phyloP scores from a whole-genome alignment of 768 basidiomycete genomes.

The Pulveroboletus sp. region DNA sequence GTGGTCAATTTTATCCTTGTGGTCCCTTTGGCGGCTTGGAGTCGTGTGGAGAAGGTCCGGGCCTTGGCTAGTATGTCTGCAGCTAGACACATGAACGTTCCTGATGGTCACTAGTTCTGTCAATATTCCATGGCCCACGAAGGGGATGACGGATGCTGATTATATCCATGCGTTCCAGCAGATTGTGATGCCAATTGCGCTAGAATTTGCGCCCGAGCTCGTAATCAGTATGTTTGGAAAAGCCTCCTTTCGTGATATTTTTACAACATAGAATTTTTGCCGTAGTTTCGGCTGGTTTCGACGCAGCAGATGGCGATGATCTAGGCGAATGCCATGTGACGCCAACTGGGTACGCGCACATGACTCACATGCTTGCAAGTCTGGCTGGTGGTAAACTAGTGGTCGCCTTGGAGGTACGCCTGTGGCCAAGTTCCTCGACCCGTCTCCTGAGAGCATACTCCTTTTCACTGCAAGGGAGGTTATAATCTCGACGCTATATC shows the following conservation, averaged over 20 bases:
- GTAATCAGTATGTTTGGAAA: slow-evolving; percentile 73
- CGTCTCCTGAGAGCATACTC: background rate
- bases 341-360: slow-evolving; percentile 92
- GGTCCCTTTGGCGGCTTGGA: slow-evolving; percentile 85
- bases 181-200: slow-evolving; percentile 93
- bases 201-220: slow-evolving; percentile 93
- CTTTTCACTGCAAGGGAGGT: slow-evolving; percentile 61
- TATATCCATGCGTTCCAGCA: slow-evolving; percentile 96
- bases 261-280: background rate
- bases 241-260: background rate
- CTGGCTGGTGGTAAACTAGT: slow-evolving; percentile 86
- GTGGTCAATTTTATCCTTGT: slow-evolving; percentile 88
- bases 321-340: slow-evolving; percentile 89
- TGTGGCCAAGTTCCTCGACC: slow-evolving; percentile 4
- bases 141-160: slow-evolving; percentile 90
- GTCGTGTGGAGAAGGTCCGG: slow-evolving; percentile 79
- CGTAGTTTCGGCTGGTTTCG: slow-evolving; percentile 95
- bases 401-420: slow-evolving; percentile 83
- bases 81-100: slow-evolving; percentile 4
- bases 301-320: slow-evolving; percentile 90
- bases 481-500: slow-evolving; percentile 92
- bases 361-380: slow-evolving; percentile 94
- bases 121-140: slow-evolving; percentile 91
- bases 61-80: slow-evolving; percentile 74
- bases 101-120: slow-evolving; percentile 59